phyloP scores from a whole-genome alignment of 495 filamentous ascomycete species.

The Aspergillus sclerotioniger region DNA sequence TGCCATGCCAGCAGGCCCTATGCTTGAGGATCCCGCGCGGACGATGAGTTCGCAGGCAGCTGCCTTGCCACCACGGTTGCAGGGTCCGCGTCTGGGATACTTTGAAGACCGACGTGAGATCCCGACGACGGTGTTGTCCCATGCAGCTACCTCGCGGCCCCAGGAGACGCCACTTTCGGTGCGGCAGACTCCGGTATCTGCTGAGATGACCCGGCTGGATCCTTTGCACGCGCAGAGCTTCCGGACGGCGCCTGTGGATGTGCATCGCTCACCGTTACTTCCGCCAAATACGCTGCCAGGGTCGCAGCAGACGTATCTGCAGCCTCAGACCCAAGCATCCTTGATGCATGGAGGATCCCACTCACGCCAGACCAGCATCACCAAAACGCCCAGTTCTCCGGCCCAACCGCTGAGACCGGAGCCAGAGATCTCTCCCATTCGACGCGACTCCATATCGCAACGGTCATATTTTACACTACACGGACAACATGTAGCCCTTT shows the following conservation, averaged over 20 bases:
- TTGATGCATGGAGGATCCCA: slow-evolving; percentile 31
- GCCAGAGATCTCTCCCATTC: slow-evolving; percentile 36
- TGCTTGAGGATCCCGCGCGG: slow-evolving; percentile 30
- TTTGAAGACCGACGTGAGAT: slow-evolving; percentile 48
- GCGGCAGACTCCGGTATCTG: slow-evolving; percentile 29
- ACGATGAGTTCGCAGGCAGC: slow-evolving; percentile 30
- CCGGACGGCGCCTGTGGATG: slow-evolving; percentile 20
- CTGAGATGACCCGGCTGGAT: slow-evolving; percentile 40
- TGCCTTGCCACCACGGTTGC: slow-evolving; percentile 26
- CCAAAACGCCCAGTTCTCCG: slow-evolving; percentile 40
- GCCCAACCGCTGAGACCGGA: slow-evolving; percentile 34
- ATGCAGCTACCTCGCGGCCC: slow-evolving; percentile 22
- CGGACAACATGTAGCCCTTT: slow-evolving; percentile 24
- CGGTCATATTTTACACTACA: slow-evolving; percentile 31
- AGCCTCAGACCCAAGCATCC: slow-evolving; percentile 26
- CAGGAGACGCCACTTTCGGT: slow-evolving; percentile 35
- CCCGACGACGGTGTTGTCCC: slow-evolving; percentile 28
- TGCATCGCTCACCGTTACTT: slow-evolving; percentile 26
- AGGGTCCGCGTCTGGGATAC: slow-evolving; percentile 43
- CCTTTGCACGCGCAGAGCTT: slow-evolving; percentile 31
- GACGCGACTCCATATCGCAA: slow-evolving; percentile 39
- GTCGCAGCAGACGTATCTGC: slow-evolving; percentile 30
- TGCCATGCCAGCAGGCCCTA: slow-evolving; percentile 23
- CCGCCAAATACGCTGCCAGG: slow-evolving; percentile 13
- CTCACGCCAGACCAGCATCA: slow-evolving; percentile 42